phyloP scores from a whole-genome alignment of 768 basidiomycete genomes.

The Xerocomus spinulosus region DNA sequence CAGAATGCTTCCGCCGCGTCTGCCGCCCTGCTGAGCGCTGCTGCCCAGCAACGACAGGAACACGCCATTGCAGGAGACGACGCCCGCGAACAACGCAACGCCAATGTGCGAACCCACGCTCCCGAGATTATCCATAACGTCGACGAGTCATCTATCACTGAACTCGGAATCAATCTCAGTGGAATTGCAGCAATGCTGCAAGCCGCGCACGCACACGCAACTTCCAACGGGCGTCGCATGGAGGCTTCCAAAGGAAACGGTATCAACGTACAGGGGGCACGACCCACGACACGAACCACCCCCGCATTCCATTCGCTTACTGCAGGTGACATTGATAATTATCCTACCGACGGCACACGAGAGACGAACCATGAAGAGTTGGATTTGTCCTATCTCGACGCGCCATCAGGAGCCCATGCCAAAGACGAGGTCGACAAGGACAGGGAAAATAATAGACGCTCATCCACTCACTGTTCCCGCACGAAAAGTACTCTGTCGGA shows the following conservation, averaged over 20 bases:
- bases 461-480: slow-evolving; percentile 21
- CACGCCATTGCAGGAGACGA: slow-evolving; percentile 38
- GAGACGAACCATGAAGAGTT: slow-evolving; percentile 45
- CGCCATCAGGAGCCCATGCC: slow-evolving; percentile 15
- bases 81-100: slow-evolving; percentile 25
- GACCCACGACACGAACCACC: slow-evolving; percentile 57
- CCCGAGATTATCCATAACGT: slow-evolving; percentile 13
- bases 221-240: slow-evolving; percentile 44
- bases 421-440: slow-evolving; percentile 32
- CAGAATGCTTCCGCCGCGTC: slow-evolving; percentile 72
- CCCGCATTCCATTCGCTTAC: slow-evolving; percentile 79
- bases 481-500: slow-evolving; percentile 34
- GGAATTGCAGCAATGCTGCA: slow-evolving; percentile 77
- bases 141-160: slow-evolving; percentile 21
- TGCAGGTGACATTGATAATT: slow-evolving; percentile 36
- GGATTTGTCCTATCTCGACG: slow-evolving; percentile 52
- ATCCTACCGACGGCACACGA: slow-evolving; percentile 18
- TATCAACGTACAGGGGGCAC: slow-evolving; percentile 43
- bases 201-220: slow-evolving; percentile 63
- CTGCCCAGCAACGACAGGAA: slow-evolving; percentile 62
- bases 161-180: slow-evolving; percentile 53
- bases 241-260: slow-evolving; percentile 46
- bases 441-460: slow-evolving; percentile 39
- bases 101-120: slow-evolving; percentile 9
- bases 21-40: slow-evolving; percentile 58